Evolutionary conservation across 1,139 yeast species (phyloP), one percentile per base, ranked within the genome.

Genomic region (Taphrina pruni): DNA sequence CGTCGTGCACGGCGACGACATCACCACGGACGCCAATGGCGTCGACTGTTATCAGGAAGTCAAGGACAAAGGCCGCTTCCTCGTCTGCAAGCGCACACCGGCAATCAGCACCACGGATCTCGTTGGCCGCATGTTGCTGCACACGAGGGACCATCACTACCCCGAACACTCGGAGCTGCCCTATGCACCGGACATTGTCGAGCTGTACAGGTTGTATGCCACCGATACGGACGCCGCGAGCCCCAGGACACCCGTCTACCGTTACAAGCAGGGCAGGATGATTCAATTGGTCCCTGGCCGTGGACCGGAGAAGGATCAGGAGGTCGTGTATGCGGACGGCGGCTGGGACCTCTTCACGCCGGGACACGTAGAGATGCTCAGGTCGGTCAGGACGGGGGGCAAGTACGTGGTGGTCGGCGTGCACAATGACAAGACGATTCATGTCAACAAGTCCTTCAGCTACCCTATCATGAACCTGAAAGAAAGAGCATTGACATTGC

Each of bases 1-100:
- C 76, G 99, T 94, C 21, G 97, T 94, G 12, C 99, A 94, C 77
- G 99, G 99, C 6, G 99, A 94, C 78, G 99, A 94, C 76, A 92
- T 94, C 74, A 94, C 98, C 39, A 89, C 97, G 0, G 98, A 94
- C 78, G 97, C 97, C 41, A 84, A 91, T 75, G 99, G 99, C 0
- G 87, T 90, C 70, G 99, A 94, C 79, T 90, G 97, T 75, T 94
- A 94, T 79, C 89, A 88, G 72, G 83, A 78, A 35, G 91, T 93
- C 72, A 93, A 93, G 78, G 67, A 64, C 21, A 64, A 64, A 32
- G 67, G 67, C 4, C 81, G 93, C 74, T 90, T 93, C 78, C 85
- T 88, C 45, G 93, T 91, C 26, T 98, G 94, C 54, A 92, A 90
- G 78, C 82, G 99, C 73, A 94, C 99, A 0, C 95, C 94, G 8